Percentiles rank a stretch among this genome's conserved stretches.
Evolutionary conservation across 192 early-diverging fungal genomes (phyloP).

Genomic region (Backusella psychrophila): DNA sequence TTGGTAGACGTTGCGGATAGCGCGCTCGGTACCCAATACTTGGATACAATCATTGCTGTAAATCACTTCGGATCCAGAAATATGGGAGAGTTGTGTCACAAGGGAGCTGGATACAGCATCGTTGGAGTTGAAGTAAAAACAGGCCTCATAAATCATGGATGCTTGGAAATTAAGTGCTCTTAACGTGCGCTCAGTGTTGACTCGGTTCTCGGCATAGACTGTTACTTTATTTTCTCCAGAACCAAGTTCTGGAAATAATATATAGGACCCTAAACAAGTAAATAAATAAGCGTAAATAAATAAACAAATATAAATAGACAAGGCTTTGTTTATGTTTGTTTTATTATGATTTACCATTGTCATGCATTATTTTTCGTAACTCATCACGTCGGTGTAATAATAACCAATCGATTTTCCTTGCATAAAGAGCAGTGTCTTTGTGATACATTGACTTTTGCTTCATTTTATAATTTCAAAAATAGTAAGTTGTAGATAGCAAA

Average conservation of each 20-base stretch:
- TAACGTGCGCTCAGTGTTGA: constrained; percentile 72
- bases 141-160: constrained; percentile 31
- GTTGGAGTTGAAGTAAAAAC: not conserved
- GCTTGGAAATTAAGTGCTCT: constrained; percentile 61
- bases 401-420: constrained; percentile 83
- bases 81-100: constrained; percentile 53
- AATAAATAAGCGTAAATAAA: not conserved
- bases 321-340: not conserved
- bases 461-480: not conserved
- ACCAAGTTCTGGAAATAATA: constrained; percentile 63
- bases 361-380: constrained; percentile 67
- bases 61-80: constrained; percentile 62
- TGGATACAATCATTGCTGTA: constrained; percentile 55
- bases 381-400: constrained; percentile 59
- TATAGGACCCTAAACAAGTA: constrained; percentile 40
- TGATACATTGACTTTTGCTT: constrained; percentile 46
- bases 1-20: constrained; percentile 60
- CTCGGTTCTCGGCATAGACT: constrained; percentile 65
- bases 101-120: not conserved
- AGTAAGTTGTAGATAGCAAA: too few species aligned
- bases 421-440: constrained; percentile 39
- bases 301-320: not conserved
- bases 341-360: constrained; percentile 57
- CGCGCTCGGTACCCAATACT: constrained; percentile 64
- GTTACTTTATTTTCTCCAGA: constrained; percentile 45